Base-by-base conservation (phyloP, 306 rosid species). In the Glycine soja region DNA sequence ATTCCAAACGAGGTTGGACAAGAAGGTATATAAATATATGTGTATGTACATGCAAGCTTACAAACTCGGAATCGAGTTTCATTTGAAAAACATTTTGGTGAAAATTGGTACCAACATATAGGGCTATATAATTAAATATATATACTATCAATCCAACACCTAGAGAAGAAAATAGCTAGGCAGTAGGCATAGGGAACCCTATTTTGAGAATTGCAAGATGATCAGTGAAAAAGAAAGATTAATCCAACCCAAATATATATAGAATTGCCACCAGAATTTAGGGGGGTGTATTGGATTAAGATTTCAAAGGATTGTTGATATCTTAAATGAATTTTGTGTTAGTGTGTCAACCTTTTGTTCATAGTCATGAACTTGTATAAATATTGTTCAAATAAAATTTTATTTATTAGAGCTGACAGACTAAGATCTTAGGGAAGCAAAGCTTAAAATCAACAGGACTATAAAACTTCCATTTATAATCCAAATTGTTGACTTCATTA, bases 141-240 rank as follows among this genome's bases (percentile, higher is more conserved):
- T 67, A 40, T 14, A 67, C 15, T 36, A 14, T 76, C 54, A 77
- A 10, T 64, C 63, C 4, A 50, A 42, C 5, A 24, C 63, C 10
- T 53, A 14, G 34, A 70, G 71, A 63, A 82, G 4, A 15, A 70
- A 48, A 80, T 16, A 58, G 10, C 11, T 10, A 8, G 7, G 4
- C 52, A 6, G 42, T 7, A 62, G 11, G 54, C 58, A 50, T 8
- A 59, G 6, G 32, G 30, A 83, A 77, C 79, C 86, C 82, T 83
- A 77, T 47, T 38, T 40, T 52, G 59, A 24, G 51, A 71, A 36
- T n/a, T 15, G 1, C 61, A 30, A 52, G 2, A 24, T 24, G 36
- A 59, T 13, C 70, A 14, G 51, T 10, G 51, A 79, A 58, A 45
- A 62, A 62, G 30, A 18, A 70, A 34, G 9, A 52, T 10, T 61